Evolutionary conservation across 2,329 filamentous ascomycete genomes (phyloP).

Genomic region (Colletotrichum zoysiae): DNA sequence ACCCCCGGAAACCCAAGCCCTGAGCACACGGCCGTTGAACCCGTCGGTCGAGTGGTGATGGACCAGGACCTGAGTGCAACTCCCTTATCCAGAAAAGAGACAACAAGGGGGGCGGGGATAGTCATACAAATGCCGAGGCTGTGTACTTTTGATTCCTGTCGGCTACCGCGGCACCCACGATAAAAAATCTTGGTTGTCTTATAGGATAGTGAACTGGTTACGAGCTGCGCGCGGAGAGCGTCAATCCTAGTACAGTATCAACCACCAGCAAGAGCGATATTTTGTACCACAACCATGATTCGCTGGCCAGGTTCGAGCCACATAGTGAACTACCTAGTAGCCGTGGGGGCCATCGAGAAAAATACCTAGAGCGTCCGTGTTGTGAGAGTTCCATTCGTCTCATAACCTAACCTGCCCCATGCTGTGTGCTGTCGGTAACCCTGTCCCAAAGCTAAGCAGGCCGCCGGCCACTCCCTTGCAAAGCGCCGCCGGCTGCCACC

Average conservation of each 20-base stretch:
- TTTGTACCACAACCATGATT: neutral
- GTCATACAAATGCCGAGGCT: neutral
- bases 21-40: neutral
- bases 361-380: neutral
- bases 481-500: neutral
- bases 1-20: conserved; percentile 23
- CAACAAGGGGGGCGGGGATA: neutral
- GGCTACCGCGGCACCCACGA: conserved; percentile 16
- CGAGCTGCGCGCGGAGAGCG: neutral
- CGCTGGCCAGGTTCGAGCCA: no score
- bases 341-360: conserved; percentile 3
- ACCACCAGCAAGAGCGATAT: neutral
- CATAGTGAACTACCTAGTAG: neutral
- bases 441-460: neutral
- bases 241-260: neutral
- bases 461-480: conserved; percentile 18
- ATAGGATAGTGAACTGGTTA: no score
- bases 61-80: neutral
- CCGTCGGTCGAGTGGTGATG: neutral
- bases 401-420: neutral
- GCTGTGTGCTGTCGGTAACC: conserved; percentile 6
- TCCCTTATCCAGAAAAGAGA: neutral
- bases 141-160: conserved; percentile 6
- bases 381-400: neutral
- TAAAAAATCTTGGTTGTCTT: no score